These are phyloP conservation scores for Posidonia australis DNA, from an alignment of 106 monocot species.

Conservation along the genomic window DNA sequence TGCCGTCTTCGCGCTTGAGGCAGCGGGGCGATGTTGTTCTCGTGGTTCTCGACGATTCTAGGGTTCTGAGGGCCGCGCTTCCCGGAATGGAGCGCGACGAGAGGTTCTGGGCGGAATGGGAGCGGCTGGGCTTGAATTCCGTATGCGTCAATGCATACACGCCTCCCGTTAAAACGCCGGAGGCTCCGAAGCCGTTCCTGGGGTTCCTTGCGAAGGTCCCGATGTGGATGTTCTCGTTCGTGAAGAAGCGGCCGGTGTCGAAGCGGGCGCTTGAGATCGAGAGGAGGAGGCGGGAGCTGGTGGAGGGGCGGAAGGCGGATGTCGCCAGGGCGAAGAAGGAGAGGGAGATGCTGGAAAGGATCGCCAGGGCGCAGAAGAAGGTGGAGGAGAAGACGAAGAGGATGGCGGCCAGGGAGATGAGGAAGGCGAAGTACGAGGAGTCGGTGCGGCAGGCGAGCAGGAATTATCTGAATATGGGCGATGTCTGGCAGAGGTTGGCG, in stretches of 20 bases:
- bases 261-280: conserved; percentile 33
- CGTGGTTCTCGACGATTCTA: conserved; percentile 56
- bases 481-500: conserved; percentile 51
- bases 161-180: conserved; percentile 56
- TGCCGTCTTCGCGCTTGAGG: conserved; percentile 25
- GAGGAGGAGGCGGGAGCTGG: conserved; percentile 42
- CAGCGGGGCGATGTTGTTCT: conserved; percentile 45
- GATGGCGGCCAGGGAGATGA: conserved; percentile 33
- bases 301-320: conserved; percentile 32
- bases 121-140: conserved; percentile 33
- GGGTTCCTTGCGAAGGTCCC: conserved; percentile 32
- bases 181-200: conserved; percentile 45
- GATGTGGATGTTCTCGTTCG: conserved; percentile 8
- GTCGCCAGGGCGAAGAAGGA: conserved; percentile 37
- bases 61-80: conserved; percentile 49
- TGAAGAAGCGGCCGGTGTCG: conserved; percentile 40
- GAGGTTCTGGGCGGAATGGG: conserved; percentile 67
- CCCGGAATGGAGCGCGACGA: conserved; percentile 46
- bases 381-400: conserved; percentile 41
- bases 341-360: conserved; percentile 44
- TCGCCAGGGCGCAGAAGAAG: conserved; percentile 43
- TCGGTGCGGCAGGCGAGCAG: conserved; percentile 50
- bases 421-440: conserved; percentile 40
- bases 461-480: conserved; percentile 52
- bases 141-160: conserved; percentile 72